A percentile compares a stretch with the other conserved stretches of the same genome.
phyloP scores from a whole-genome alignment of 2,329 filamentous ascomycete genomes.

The Xylariaceae sp. region DNA sequence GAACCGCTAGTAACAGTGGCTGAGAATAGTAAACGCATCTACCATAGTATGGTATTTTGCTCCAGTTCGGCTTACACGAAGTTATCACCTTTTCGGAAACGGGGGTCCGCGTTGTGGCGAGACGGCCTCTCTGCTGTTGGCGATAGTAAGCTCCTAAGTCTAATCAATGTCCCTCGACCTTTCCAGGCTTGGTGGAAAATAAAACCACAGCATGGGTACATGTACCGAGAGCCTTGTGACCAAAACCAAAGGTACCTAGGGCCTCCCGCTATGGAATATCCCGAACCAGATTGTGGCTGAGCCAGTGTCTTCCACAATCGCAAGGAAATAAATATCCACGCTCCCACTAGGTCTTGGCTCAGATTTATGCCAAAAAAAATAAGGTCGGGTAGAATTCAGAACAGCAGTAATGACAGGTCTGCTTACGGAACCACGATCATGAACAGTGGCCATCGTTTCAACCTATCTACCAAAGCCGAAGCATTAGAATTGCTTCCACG shows the following conservation, averaged over 20 bases:
- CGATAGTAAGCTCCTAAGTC: constrained; percentile 12
- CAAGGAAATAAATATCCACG: constrained; percentile 6
- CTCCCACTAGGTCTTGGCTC: constrained; percentile 13
- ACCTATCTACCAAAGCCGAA: constrained; percentile 14
- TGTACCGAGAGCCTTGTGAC: constrained; percentile 21
- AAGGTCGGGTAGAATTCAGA: background rate
- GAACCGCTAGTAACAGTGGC: too few relatives aligned
- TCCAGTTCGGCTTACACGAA: background rate
- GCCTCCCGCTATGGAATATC: too few relatives aligned
- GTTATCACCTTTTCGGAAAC: background rate
- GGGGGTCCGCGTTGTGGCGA: constrained; percentile 12
- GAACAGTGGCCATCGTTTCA: constrained; percentile 13
- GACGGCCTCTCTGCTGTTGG: too few relatives aligned
- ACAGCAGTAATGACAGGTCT: background rate
- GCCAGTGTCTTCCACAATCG: too few relatives aligned
- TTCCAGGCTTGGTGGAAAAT: constrained; percentile 8
- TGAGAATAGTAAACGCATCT: too few relatives aligned
- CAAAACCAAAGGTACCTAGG: background rate
- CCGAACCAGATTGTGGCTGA: too few relatives aligned
- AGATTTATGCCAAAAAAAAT: background rate
- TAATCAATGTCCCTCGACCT: too few relatives aligned
- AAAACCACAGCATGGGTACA: background rate
- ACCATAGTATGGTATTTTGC: too few relatives aligned
- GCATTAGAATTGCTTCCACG: constrained; percentile 12
- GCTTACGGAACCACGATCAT: background rate